Percentiles rank a stretch among this genome's conserved stretches.
These are phyloP conservation scores for Paradendryphiella salina DNA, from an alignment of 2,329 filamentous ascomycete species.

Conservation along the genomic window DNA sequence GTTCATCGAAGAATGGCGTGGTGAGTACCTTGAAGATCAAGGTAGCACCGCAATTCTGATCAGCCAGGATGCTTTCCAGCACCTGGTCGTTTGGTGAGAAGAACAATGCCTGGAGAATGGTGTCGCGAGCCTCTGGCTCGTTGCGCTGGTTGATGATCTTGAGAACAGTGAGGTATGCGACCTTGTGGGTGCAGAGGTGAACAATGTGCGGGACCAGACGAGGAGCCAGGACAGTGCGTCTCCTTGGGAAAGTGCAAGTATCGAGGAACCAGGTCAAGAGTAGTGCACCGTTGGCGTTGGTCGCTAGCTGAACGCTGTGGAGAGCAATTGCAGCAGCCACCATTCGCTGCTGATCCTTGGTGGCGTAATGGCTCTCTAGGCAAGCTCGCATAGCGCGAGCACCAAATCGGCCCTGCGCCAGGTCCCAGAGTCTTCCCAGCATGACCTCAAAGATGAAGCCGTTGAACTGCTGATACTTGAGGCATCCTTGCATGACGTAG, in stretches of 20 bases:
- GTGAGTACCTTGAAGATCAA: constrained; percentile 98
- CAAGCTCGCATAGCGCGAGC: constrained; percentile 96
- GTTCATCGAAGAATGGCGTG: constrained; percentile 95
- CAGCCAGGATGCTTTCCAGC: constrained; percentile 85
- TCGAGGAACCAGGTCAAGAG: constrained; percentile 97
- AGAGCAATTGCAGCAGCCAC: constrained; percentile 93
- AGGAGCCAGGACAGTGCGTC: constrained; percentile 88
- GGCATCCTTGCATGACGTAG: constrained; percentile 94
- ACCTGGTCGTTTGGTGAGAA: constrained; percentile 85
- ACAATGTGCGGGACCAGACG: constrained; percentile 90
- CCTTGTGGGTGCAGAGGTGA: constrained; percentile 96
- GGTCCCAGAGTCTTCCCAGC: constrained; percentile 90
- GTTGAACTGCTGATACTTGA: constrained; percentile 88
- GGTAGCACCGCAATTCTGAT: constrained; percentile 89
- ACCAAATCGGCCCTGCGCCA: constrained; percentile 90
- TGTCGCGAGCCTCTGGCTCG: constrained; percentile 88
- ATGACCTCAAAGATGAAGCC: constrained; percentile 98
- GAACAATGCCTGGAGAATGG: constrained; percentile 87
- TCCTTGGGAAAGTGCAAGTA: constrained; percentile 91
- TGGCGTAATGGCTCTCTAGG: constrained; percentile 91
- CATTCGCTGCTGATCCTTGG: constrained; percentile 93
- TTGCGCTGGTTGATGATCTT: constrained; percentile 99
- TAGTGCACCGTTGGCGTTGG: constrained; percentile 92
- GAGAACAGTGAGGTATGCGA: constrained; percentile 92
- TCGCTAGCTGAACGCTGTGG: constrained; percentile 93